A percentile compares a stretch with the other conserved stretches of the same genome.
phyloP scores from a whole-genome alignment of 1,139 yeast species.

The Trichomonascaceae sp. region DNA sequence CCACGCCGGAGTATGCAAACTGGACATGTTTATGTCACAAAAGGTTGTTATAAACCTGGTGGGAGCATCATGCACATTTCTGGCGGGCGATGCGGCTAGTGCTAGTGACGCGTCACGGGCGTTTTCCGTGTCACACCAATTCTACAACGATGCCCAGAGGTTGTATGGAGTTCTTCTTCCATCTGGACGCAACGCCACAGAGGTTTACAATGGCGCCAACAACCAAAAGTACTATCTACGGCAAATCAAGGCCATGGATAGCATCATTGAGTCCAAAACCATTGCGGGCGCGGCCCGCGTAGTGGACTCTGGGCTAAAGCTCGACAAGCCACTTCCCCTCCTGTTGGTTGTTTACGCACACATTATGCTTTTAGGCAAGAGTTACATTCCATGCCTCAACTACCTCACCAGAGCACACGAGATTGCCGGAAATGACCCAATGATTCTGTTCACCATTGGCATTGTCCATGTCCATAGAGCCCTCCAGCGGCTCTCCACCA shows the following conservation, averaged over 20 bases:
- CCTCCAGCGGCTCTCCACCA: constrained; percentile 76
- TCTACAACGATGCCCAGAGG: constrained; percentile 55
- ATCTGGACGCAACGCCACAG: constrained; percentile 47
- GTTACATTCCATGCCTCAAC: constrained; percentile 64
- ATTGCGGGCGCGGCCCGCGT: constrained; percentile 74
- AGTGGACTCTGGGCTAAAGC: constrained; percentile 32
- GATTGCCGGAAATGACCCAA: constrained; percentile 51
- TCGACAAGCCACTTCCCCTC: constrained; percentile 44
- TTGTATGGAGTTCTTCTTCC: constrained; percentile 56
- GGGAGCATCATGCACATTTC: constrained; percentile 52
- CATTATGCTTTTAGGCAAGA: constrained; percentile 67
- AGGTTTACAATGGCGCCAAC: constrained; percentile 56
- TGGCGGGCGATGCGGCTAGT: constrained; percentile 37
- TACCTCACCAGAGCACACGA: constrained; percentile 41
- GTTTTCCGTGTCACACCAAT: constrained; percentile 56
- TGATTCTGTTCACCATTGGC: constrained; percentile 62
- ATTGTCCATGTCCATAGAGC: constrained; percentile 82
- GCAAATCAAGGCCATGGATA: constrained; percentile 80
- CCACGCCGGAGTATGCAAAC: constrained; percentile 45
- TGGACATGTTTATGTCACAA: constrained; percentile 51
- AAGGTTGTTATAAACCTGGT: constrained; percentile 50
- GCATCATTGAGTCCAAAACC: constrained; percentile 37
- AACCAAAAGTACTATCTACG: constrained; percentile 84
- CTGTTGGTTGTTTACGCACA: constrained; percentile 68
- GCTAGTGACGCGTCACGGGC: constrained; percentile 47